A percentile compares a stretch with the other conserved stretches of the same genome.
Evolutionary conservation across 1,139 yeast genomes (phyloP).

Genomic region (Debaryomyces subglobosus): DNA sequence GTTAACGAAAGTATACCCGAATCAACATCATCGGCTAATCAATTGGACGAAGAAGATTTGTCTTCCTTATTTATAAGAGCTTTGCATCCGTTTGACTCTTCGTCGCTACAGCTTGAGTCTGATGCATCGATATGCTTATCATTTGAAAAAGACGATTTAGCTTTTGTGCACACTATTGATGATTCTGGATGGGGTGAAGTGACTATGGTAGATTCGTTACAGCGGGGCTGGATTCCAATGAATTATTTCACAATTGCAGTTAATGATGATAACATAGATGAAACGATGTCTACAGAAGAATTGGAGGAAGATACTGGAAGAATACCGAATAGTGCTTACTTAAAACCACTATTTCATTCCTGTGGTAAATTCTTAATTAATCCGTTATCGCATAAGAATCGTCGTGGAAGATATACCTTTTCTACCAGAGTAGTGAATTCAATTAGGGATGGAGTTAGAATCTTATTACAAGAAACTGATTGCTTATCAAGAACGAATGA

Average conservation of each 20-base stretch:
- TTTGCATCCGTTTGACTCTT: conserved; percentile 76
- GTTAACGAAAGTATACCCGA: conserved; percentile 10
- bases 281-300: conserved; percentile 20
- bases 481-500: conserved; percentile 85
- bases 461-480: conserved; percentile 73
- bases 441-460: conserved; percentile 82
- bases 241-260: conserved; percentile 78
- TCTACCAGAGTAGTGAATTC: conserved; percentile 46
- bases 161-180: conserved; percentile 86
- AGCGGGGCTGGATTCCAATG: conserved; percentile 96
- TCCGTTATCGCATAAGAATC: conserved; percentile 57
- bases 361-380: conserved; percentile 76
- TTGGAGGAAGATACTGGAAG: conserved; percentile 26
- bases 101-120: conserved; percentile 62
- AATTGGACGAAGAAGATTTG: conserved; percentile 40
- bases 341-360: conserved; percentile 66
- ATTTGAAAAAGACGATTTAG: conserved; percentile 77
- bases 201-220: conserved; percentile 66
- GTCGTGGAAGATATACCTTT: conserved; percentile 47
- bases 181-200: conserved; percentile 99
- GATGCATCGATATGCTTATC: conserved; percentile 83
- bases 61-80: conserved; percentile 61
- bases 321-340: conserved; percentile 48
- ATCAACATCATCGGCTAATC: conserved; percentile 12
- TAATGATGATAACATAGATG: conserved; percentile 30